Evolutionary conservation across 768 basidiomycete species (phyloP).

Genomic region (Panaeolus papilionaceus): DNA sequence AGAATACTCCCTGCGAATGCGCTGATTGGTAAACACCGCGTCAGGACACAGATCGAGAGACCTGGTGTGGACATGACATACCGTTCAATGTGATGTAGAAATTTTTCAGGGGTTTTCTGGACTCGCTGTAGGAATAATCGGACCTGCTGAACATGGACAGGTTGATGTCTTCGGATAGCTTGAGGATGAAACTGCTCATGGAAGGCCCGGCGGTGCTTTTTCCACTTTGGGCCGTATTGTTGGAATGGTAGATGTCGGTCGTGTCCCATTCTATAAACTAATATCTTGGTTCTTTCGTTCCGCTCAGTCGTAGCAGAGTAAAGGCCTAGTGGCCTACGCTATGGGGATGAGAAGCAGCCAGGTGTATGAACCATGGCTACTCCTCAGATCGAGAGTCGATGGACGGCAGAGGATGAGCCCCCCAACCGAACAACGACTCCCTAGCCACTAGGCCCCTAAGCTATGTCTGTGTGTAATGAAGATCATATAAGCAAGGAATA

Average conservation of each 20-base stretch:
- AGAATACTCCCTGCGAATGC: constrained; percentile 30
- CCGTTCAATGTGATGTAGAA: constrained; percentile 34
- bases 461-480: too few relatives aligned
- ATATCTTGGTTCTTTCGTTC: too few relatives aligned
- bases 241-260: constrained; percentile 28
- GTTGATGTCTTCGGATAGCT: constrained; percentile 24
- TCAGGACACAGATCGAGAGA: not conserved
- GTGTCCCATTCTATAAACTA: constrained; percentile 31
- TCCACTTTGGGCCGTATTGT: constrained; percentile 34
- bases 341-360: too few relatives aligned
- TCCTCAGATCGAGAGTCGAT: too few relatives aligned
- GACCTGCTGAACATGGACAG: constrained; percentile 29
- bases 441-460: too few relatives aligned
- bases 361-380: too few relatives aligned
- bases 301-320: too few relatives aligned
- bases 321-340: too few relatives aligned
- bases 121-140: constrained; percentile 28
- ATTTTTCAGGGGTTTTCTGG: constrained; percentile 28
- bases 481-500: too few relatives aligned
- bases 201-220: constrained; percentile 32
- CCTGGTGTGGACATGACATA: constrained; percentile 22
- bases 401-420: too few relatives aligned
- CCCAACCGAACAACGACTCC: too few relatives aligned
- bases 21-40: not conserved
- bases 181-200: constrained; percentile 28